phyloP scores from a whole-genome alignment of 192 early-diverging fungal genomes.

The Paraglomus brasilianum region DNA sequence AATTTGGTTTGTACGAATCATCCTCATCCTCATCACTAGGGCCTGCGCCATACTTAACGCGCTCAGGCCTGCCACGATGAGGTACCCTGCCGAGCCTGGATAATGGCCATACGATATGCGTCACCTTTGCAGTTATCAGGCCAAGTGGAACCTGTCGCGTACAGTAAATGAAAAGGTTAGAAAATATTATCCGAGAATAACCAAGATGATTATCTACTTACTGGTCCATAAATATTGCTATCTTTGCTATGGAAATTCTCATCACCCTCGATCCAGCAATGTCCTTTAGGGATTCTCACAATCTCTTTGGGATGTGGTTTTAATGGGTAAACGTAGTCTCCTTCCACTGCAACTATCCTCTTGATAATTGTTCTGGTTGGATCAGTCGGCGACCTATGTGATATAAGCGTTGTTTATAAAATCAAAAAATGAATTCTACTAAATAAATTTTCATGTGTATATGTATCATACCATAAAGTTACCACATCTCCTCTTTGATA shows the following conservation, averaged over 20 bases:
- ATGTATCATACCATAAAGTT: constrained; percentile 46
- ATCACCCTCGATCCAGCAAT: constrained; percentile 87
- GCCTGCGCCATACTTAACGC: constrained; percentile 5
- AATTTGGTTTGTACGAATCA: too few relatives aligned
- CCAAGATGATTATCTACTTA: constrained; percentile 36
- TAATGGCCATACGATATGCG: constrained; percentile 66
- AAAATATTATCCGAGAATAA: neutral
- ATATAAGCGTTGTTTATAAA: constrained; percentile 13
- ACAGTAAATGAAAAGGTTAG: neutral
- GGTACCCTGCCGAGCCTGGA: constrained; percentile 57
- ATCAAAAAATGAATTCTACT: neutral
- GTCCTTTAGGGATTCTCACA: constrained; percentile 69
- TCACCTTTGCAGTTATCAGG: constrained; percentile 59
- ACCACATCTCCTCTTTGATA: constrained; percentile 71
- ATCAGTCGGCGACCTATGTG: constrained; percentile 58
- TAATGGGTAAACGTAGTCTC: constrained; percentile 67
- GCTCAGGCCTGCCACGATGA: neutral
- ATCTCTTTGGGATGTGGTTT: constrained; percentile 42
- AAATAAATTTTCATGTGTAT: neutral
- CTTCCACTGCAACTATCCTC: constrained; percentile 80
- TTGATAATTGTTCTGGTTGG: constrained; percentile 75
- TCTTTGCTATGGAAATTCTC: constrained; percentile 81
- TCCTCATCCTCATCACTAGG: too few relatives aligned
- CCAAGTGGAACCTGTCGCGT: constrained; percentile 60
- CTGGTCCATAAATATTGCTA: constrained; percentile 77